These are phyloP conservation scores for Trichoderma endophyticum DNA, from an alignment of 2,329 filamentous ascomycete genomes.

Conservation along the genomic window DNA sequence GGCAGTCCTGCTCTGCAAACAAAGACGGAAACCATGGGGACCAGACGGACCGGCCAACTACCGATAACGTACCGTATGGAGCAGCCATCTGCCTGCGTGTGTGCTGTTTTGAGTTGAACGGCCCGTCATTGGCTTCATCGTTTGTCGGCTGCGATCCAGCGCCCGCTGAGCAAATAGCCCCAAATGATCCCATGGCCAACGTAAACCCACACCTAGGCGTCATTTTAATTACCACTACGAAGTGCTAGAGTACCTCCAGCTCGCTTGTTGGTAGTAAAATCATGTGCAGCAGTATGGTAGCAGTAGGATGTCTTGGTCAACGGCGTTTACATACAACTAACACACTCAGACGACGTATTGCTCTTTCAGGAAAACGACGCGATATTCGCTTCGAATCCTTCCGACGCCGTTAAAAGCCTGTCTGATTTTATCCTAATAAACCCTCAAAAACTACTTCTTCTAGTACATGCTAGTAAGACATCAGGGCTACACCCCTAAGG, in stretches of 20 bases:
- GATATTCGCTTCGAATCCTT: not conserved
- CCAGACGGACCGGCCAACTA: not conserved
- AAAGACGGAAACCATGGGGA: not conserved
- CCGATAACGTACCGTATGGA: not conserved
- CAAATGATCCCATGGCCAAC: not conserved
- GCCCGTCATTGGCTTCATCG: not conserved
- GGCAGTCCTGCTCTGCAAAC: not conserved
- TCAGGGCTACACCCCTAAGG: not conserved
- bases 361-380: not conserved
- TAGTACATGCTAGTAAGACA: not conserved
- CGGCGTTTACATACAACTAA: not conserved
- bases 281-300: not conserved
- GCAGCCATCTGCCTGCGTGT: not conserved
- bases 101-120: not conserved
- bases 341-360: not conserved
- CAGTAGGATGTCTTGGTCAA: not conserved
- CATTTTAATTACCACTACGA: not conserved
- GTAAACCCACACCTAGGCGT: not conserved
- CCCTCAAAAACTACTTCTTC: not conserved
- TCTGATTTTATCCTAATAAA: not conserved
- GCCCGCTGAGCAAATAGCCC: not conserved
- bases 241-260: not conserved
- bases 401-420: not conserved
- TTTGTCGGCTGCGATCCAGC: slow-evolving; percentile 9
- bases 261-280: not conserved